A percentile compares a stretch with the other conserved stretches of the same genome.
These are phyloP conservation scores for Bryopsis sp. DNA, from an alignment of 139 green algal genomes.

Conservation along the genomic window DNA sequence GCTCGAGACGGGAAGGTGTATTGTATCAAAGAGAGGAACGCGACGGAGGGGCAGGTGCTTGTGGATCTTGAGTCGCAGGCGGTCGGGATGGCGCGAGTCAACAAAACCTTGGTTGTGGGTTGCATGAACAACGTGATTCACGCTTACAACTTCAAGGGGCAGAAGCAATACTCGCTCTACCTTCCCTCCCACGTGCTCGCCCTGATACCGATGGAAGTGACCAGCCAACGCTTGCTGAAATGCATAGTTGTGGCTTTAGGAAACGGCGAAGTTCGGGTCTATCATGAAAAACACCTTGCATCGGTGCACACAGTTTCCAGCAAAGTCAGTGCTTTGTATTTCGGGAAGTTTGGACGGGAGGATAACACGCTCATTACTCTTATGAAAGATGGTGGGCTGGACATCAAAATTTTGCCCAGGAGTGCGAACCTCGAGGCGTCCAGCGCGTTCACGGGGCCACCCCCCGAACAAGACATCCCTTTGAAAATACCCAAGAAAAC, in stretches of 20 bases:
- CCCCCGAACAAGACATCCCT: no score
- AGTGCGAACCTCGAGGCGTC: no score
- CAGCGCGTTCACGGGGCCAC: no score
- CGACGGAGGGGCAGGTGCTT: conserved; percentile 11
- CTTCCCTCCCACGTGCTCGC: conserved; percentile 41
- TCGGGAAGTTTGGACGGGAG: no score
- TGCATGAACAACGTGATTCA: conserved; percentile 64
- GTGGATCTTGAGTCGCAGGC: conserved; percentile 44
- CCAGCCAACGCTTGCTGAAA: conserved; percentile 27
- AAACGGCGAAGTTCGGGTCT: no score
- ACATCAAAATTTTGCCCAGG: no score
- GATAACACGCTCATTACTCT: no score
- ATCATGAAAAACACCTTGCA: no score
- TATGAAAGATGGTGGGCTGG: no score
- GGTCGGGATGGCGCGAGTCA: conserved; percentile 29
- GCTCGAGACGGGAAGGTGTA: conserved; percentile 54
- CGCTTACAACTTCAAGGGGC: conserved; percentile 46
- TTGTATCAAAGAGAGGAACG: conserved; percentile 29
- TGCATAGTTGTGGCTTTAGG: conserved; percentile 46
- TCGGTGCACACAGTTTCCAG: no score
- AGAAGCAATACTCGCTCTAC: conserved; percentile 59
- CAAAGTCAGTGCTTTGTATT: no score
- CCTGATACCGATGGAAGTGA: conserved; percentile 44
- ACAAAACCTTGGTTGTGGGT: conserved; percentile 43
- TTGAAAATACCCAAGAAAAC: no score